phyloP scores from a whole-genome alignment of 441 rosid genomes.

The Syzygium syzygioides region DNA sequence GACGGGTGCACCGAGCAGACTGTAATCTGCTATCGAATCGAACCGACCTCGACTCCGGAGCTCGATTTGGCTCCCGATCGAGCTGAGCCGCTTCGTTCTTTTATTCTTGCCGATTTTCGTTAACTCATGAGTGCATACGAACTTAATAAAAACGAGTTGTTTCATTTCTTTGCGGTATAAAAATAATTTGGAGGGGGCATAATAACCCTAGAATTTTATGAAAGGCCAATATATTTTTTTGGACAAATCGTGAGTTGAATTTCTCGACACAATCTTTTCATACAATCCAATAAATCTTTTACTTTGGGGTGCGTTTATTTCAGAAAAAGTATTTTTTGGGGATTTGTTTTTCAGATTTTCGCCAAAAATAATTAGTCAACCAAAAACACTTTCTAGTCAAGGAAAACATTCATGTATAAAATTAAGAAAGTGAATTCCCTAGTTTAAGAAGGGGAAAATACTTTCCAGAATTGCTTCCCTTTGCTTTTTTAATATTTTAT shows the following conservation, averaged over 20 bases:
- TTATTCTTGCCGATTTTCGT: neutral
- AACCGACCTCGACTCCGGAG: accelerated
- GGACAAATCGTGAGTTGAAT: neutral
- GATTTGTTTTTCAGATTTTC: too few species aligned
- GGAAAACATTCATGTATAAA: too few species aligned
- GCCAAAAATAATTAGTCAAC: too few species aligned
- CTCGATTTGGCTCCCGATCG: accelerated
- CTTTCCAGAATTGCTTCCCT: too few species aligned
- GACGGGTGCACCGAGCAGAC: accelerated
- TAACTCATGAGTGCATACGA: accelerated
- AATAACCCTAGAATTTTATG: neutral
- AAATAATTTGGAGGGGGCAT: neutral
- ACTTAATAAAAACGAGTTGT: neutral
- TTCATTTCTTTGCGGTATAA: neutral
- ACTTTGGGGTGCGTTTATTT: neutral
- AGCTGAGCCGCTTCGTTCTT: accelerated
- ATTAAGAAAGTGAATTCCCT: too few species aligned
- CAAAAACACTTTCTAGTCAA: too few species aligned
- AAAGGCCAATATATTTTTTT: neutral
- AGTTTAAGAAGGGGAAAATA: too few species aligned
- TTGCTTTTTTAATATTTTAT: too few species aligned
- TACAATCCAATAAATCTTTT: neutral
- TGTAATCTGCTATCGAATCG: accelerated
- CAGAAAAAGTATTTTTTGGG: too few species aligned
- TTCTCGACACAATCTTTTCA: neutral